Conservation (phyloP, 2,329 filamentous ascomycete genomes). For the Ceratocystis eucalypticola region DNA sequence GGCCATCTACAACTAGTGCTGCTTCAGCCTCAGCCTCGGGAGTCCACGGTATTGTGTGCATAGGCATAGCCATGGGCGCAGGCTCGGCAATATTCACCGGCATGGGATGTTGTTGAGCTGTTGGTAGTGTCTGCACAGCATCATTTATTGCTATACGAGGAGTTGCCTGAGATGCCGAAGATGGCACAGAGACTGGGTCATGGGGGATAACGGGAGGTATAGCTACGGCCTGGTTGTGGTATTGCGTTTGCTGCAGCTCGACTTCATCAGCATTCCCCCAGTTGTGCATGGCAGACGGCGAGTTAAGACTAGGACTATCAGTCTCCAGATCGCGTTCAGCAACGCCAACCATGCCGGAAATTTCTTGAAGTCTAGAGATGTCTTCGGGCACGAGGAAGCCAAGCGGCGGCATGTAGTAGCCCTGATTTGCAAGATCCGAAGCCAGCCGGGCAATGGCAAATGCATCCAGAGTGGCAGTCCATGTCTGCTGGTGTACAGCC, state of each 20-base stretch:
- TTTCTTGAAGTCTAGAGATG: constrained; percentile 1
- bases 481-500: constrained; percentile 10
- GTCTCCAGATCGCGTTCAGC: neutral
- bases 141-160: neutral
- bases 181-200: neutral
- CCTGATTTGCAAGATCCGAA: constrained; percentile 7
- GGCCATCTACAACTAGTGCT: constrained; percentile 17
- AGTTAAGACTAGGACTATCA: neutral
- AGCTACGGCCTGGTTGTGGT: neutral
- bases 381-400: constrained; percentile 6
- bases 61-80: neutral
- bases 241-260: neutral
- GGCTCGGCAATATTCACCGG: neutral
- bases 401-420: constrained; percentile 10
- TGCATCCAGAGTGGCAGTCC: constrained; percentile 16
- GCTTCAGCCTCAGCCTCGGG: constrained; percentile 17
- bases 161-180: neutral
- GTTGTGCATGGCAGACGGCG: neutral
- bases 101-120: neutral
- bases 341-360: constrained; percentile 14
- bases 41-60: constrained; percentile 12
- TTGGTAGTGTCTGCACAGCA: neutral
- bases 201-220: neutral
- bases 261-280: neutral
- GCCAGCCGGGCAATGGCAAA: constrained; percentile 16